Percentiles rank a stretch among this genome's conserved stretches.
These are phyloP conservation scores for Candolleomyces eurysporus DNA, from an alignment of 768 basidiomycete genomes.

Conservation along the genomic window DNA sequence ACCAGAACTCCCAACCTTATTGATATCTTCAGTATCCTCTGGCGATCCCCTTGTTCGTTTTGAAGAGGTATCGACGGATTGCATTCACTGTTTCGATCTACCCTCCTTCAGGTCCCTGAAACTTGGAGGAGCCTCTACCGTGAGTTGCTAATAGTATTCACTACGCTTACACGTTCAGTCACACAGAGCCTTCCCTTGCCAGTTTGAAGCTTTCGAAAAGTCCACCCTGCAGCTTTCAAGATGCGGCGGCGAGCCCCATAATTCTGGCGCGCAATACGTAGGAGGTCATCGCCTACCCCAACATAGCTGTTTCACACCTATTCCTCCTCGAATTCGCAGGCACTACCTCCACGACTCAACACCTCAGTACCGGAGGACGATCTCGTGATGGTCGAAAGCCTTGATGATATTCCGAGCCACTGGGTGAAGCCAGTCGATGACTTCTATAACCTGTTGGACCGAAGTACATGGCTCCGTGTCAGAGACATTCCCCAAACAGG, in stretches of 20 bases:
- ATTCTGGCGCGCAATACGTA: slow-evolving; percentile 26
- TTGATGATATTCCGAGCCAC: slow-evolving; percentile 44
- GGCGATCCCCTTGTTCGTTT: slow-evolving; percentile 49
- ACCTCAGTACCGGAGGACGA: slow-evolving; percentile 43
- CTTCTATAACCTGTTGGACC: slow-evolving; percentile 54
- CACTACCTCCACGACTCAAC: slow-evolving; percentile 40
- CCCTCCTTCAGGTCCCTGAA: slow-evolving; percentile 1
- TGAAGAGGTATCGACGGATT: slow-evolving; percentile 60
- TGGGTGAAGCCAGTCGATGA: slow-evolving; percentile 44
- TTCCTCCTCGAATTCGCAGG: too few relatives aligned
- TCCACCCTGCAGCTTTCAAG: slow-evolving; percentile 3
- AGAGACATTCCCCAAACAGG: slow-evolving; percentile 57
- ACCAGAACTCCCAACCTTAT: slow-evolving; percentile 43
- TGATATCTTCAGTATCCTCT: slow-evolving; percentile 65
- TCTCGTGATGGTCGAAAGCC: slow-evolving; percentile 29
- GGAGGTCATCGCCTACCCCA: slow-evolving; percentile 9
- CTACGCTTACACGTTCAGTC: background rate
- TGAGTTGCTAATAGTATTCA: background rate
- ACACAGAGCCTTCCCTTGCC: background rate
- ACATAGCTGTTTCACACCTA: too few relatives aligned
- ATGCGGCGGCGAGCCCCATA: background rate
- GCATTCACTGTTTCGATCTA: slow-evolving; percentile 56
- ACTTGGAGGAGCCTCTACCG: slow-evolving; percentile 11
- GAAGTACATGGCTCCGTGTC: slow-evolving; percentile 68
- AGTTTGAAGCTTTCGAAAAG: slow-evolving; percentile 2